Conservation (phyloP, 2,329 filamentous ascomycete species). For the Botrytis deweyae region DNA sequence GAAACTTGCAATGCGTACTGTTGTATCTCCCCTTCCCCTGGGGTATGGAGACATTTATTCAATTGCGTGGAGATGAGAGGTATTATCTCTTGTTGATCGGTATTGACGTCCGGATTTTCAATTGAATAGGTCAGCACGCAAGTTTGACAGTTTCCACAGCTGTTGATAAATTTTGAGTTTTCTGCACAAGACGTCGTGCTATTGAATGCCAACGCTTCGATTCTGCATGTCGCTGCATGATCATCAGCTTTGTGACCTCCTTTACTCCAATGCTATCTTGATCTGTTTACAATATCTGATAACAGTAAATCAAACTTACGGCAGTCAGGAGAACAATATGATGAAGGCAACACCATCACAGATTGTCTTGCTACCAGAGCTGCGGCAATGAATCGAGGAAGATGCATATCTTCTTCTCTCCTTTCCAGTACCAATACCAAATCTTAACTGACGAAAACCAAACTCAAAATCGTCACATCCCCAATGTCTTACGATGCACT, state of each 20-base stretch:
- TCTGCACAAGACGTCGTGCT: constrained; percentile 26
- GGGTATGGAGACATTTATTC: constrained; percentile 27
- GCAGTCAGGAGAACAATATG: constrained; percentile 34
- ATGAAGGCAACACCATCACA: constrained; percentile 24
- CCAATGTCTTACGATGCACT: constrained; percentile 27
- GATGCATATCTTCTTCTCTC: constrained; percentile 27
- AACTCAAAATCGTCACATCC: constrained; percentile 17
- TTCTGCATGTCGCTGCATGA: constrained; percentile 30
- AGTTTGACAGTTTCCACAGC: constrained; percentile 33
- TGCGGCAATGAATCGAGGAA: constrained; percentile 29
- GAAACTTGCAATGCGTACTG: constrained; percentile 30
- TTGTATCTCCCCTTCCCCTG: constrained; percentile 23
- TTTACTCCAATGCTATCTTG: background rate
- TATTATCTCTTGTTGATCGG: constrained; percentile 5
- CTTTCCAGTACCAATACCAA: background rate
- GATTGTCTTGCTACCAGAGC: constrained; percentile 27
- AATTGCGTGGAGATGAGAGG: constrained; percentile 23
- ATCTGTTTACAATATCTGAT: background rate
- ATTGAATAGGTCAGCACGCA: constrained; percentile 31
- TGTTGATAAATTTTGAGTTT: constrained; percentile 31
- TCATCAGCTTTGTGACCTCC: background rate
- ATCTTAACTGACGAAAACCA: background rate
- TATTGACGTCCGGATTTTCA: constrained; percentile 24
- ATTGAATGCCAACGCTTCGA: constrained; percentile 27
- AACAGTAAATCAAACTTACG: constrained; percentile 27